Base-by-base conservation (phyloP, 768 basidiomycete genomes). In the Chalciporus chontae region DNA sequence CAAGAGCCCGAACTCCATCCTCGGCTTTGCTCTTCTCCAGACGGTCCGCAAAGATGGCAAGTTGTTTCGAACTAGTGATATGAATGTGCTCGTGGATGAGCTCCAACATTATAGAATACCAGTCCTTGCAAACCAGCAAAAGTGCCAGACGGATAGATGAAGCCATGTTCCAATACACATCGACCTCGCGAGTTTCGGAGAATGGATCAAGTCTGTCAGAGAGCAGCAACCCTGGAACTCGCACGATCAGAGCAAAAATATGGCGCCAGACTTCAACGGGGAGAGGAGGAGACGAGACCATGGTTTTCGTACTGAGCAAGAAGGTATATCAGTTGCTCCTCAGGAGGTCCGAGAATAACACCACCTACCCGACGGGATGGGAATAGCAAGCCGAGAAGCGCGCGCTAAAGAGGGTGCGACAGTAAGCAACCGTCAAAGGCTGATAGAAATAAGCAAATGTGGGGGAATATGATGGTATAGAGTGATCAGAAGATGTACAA, bases 151-250 rank as follows among this genome's bases (percentile, higher is more conserved):
- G 67, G 47, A 73, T 66, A 4, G 56, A 45, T 7, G 48, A 23
- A 14, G 52, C 45, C 64, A 61, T 14, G 68, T 47, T 26, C 61
- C 63, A 60, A 27, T 73, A 71, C 15, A 66, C 47, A 31, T 69
- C 66, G 21, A 60, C 57, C 7, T 68, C 63, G 18, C 58, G 45
- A 40, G 63, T 56, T 27, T 72, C 69, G 10, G 61, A 49, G 55
- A 77, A 77, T n/a, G 72, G 70, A 48, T 75, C 72, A 41, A 70
- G 71, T 27, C 68, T 60, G 41, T 71, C 67, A 18, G 70, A 45
- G 8, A 64, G 59, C 21, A 62, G 54, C 8, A 66, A 54, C 0
- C 71, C 72, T 4, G 71, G 63, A 3, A 71, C 57, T 23, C 71
- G 63, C 52, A 71, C 53, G 11, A 71, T 54, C 19, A 63, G 67